Base-by-base conservation (phyloP, 345 rosid species). In the Iberis pinnata region DNA sequence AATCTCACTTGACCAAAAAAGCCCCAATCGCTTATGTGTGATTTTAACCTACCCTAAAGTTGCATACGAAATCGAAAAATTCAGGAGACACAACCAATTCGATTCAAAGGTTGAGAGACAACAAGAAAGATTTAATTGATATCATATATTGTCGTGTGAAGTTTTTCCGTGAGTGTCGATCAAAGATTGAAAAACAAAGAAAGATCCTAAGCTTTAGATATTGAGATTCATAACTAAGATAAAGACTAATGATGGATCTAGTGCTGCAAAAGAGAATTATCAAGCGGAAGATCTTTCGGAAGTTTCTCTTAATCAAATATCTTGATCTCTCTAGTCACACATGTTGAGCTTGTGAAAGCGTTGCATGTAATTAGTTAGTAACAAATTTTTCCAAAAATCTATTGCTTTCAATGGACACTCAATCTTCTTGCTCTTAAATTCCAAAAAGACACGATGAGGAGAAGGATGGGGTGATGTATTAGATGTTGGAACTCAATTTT, bases 301-400 rank as follows among this genome's bases (percentile, higher is more conserved):
- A 52, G 75, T 76, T 46, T 61, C 89, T 19, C 59, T 78, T 61
- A 92, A 93, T 75, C 83, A 77, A 72, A 65, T 46, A 77, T 68
- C 36, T 76, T 57, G 99, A 93, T 75, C 97, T 97, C 53, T 73
- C 94, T 52, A n/a, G 88, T 49, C 37, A 77, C 80, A 58, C 97
- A 95, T 46, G 97, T 93, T 60, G 99, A 93, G 72, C 97, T 93
- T 65, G 87, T 88, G 65, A 67, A 40, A 53, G 64, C 68, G 69
- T 64, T 43, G 45, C 67, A 56, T 77, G 76, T 59, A 67, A 58
- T 54, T 58, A 43, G 52, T 75, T 67, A 67, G 74, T 79, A 45
- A 15, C 64, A 22, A 69, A 53, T 57, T 36, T 52, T 14, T 79
- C 86, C 9, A 93, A 93, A 73, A 95, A 93, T 67, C 99, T 97